Base-by-base conservation (phyloP, 2,329 filamentous ascomycete genomes). In the Aspergillus sp. region DNA sequence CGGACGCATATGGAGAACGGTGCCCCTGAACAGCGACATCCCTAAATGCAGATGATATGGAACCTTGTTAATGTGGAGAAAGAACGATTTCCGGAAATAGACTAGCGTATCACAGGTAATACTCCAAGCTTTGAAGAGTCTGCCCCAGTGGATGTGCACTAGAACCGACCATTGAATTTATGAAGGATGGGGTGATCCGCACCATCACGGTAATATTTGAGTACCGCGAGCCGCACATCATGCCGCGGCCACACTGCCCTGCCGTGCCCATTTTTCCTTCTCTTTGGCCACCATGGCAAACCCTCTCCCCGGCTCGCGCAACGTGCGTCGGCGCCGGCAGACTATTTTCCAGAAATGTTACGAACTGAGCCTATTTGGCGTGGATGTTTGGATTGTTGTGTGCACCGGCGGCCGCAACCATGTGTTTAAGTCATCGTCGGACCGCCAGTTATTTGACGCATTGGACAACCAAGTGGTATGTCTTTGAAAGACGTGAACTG, bases 311-410 rank as follows among this genome's bases (percentile, higher is more conserved):
- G 33, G 45, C 35, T 20, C 40, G 13, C 45, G 45, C 33, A 48
- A 48, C 40, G 45, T 48, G 14, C 35, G 26, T 22, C 45, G 45
- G 33, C 45, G 45, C 20, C 45, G 45, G 32, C 26, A 48, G 45
- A 48, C 45, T 14, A 48, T 48, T 48, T 48, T 40, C 20, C 33
- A 40, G 16, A 48, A 48, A 30, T 48, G 35, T 35, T 36, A 26
- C 33, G 45, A 48, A 22, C 45, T 40, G 17, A 26, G 45, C 24
- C 45, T 40, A 16, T 48, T 48, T 24, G 45, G 45, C 19, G 19
- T 48, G 14, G 33, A 35, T 20, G 45, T 48, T 16, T 48, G 45
- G 45, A 20, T 48, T n/a, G 45, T 48, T 22, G 20, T 48, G 20
- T 38, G 32, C 35, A 9, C 33, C 16, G 45, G 45, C 19, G 33